Conservation (phyloP, 768 basidiomycete genomes). For the Naematelia aurantialba region DNA sequence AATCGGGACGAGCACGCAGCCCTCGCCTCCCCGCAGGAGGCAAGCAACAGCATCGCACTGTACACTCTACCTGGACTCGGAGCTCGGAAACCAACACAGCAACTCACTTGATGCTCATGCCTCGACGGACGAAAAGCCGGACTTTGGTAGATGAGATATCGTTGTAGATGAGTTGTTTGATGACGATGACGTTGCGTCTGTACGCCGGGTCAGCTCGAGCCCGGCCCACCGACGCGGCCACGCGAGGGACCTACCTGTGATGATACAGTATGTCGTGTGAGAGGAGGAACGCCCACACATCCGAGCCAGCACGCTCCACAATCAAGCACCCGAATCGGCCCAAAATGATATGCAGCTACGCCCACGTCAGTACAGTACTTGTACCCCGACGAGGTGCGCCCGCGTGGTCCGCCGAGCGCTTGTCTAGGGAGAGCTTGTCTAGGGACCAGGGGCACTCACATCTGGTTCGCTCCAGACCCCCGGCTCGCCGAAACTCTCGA, state of each 20-base stretch:
- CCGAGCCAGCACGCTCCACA: conserved; percentile 89
- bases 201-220: conserved; percentile 53
- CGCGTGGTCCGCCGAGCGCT: too few species aligned
- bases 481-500: conserved; percentile 96
- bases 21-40: too few species aligned
- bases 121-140: conserved; percentile 55
- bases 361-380: too few species aligned
- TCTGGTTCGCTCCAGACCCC: conserved; percentile 95
- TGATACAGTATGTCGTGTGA: conserved; percentile 55
- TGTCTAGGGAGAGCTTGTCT: too few species aligned
- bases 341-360: conserved; percentile 91
- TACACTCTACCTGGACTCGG: too few species aligned
- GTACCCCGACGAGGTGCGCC: too few species aligned
- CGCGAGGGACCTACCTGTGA: conserved; percentile 47
- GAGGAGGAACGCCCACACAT: conserved; percentile 59
- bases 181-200: conserved; percentile 82
- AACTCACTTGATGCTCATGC: conserved; percentile 54
- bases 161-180: conserved; percentile 92
- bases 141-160: conserved; percentile 95
- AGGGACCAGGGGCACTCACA: conserved; percentile 62
- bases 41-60: too few species aligned
- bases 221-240: too few species aligned
- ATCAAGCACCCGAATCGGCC: conserved; percentile 92
- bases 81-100: neutral
- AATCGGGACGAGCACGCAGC: too few species aligned